Evolutionary conservation across 177 flowering plant genomes (phyloP), one percentile per base, ranked within the genome.

Genomic region (Telopea speciosissima): DNA sequence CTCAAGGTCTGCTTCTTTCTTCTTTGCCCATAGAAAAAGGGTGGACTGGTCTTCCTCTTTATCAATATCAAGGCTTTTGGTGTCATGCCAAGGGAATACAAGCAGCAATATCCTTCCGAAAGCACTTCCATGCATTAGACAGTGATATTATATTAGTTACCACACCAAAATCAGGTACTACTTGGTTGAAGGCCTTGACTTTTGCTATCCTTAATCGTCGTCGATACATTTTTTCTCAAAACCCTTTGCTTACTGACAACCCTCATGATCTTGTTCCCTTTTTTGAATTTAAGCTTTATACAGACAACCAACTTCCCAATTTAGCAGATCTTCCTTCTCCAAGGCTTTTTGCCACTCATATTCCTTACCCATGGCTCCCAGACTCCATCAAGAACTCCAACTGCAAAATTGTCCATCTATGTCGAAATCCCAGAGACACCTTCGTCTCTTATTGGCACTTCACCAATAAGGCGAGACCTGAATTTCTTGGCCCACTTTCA

Each of bases 381-480:
- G 70, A 65, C 44, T 70, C 77, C 26, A 61, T 70, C 28, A 69
- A 70, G 52, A 9, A 28, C 9, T 44, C 74, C 3, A 40, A 63
- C 16, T 68, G 75, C 52, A n/a, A 22, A 23, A 56, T 72, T 21
- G 66, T 76, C 4, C 68, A 76, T 45, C 16, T 72, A 7, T 70
- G 68, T 24, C 68, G 74, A 2, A 71, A 75, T 60, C 78, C 84
- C 0, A 78, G 40, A 63, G 87, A 84, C 81, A 68, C 73, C 7
- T 77, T 80, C 19, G 70, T 83, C 24, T 83, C 88, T 6, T 49
- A 77, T 0, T 83, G 82, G 82, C 83, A 85, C 40, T 85, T 85
- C 70, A 62, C 71, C 1, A 78, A 78, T 70, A 77, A 68, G 67
- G 26, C 71, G 13, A 68, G 66, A 59, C 71, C 56, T 23, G 3